Base-by-base conservation (phyloP, 2,329 filamentous ascomycete species). In the Coniella vitis region DNA sequence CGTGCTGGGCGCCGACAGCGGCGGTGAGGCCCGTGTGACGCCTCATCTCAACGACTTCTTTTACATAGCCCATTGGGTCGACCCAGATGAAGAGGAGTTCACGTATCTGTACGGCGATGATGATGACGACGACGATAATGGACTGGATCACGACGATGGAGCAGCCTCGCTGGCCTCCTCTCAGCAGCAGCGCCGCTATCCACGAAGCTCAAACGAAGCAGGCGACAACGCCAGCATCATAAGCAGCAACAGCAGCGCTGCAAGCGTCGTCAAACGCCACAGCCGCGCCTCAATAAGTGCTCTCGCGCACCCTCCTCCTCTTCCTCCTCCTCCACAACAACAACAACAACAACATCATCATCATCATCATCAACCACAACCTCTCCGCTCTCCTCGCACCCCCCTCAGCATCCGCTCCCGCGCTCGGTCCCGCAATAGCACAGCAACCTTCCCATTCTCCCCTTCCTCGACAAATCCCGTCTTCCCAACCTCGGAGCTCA, bases 11-110 rank as follows among this genome's bases (percentile, higher is more conserved):
- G 73, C 72, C 1, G 62, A 63, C 32, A 65, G 67, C 36, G 71
- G 72, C 2, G 72, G 75, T 34, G 60, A 69, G 38, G 69, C 73
- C 3, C 70, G 69, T 43, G 70, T 84, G 43, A 75, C 71, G 19
- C 67, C 65, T 29, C 76, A 88, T 57, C 62, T 84, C 65, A 94
- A 90, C 58, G 89, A 97, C 51, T 81, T 87, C 55, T 84, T 97
- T 56, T 88, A 90, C 62, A 83, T 97, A 50, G 91, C 87, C 0
- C 90, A 97, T 64, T 87, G 83, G 69, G 90, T 97, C 60, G 77
- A 84, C 49, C 74, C 76, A 0, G 73, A 78, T 0, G 72, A 77
- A 1, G 81, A 91, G 61, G 87, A 85, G 0, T 85, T 90, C 54
- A 75, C 82, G 4, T 86, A 93, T 55, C 65, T 91, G 0, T 86